Evolutionary conservation across 1,284 basidiomycete species (phyloP).

Genomic region (Stereum hirsutum): DNA sequence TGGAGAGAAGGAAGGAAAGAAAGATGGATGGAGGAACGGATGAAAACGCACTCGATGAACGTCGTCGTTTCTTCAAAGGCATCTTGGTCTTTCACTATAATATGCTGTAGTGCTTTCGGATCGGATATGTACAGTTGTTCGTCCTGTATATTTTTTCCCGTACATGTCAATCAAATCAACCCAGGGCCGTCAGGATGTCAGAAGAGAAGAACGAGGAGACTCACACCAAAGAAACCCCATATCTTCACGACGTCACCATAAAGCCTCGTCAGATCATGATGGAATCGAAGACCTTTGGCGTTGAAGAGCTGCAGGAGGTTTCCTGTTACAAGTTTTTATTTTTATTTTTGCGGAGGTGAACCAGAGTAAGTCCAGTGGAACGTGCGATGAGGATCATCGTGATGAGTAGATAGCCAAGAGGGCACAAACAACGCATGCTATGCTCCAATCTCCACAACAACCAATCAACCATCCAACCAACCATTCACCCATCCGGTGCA

Average conservation of each 20-base stretch:
- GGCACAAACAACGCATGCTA: too few species aligned
- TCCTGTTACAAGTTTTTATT: too few species aligned
- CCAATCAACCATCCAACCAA: too few species aligned
- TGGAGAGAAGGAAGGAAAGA: neutral
- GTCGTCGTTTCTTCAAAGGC: slow-evolving; percentile 14
- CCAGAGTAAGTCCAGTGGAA: too few species aligned
- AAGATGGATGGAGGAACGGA: neutral
- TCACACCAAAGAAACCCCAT: slow-evolving; percentile 42
- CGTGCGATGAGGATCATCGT: too few species aligned
- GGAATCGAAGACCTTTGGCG: slow-evolving; percentile 36
- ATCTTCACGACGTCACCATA: slow-evolving; percentile 42
- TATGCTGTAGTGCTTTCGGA: slow-evolving; percentile 16
- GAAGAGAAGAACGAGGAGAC: slow-evolving; percentile 7
- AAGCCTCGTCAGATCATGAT: slow-evolving; percentile 27
- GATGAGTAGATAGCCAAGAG: too few species aligned
- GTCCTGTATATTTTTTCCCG: slow-evolving; percentile 10
- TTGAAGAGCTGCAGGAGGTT: slow-evolving; percentile 30
- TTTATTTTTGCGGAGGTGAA: too few species aligned
- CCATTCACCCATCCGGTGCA: too few species aligned
- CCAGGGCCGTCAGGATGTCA: neutral
- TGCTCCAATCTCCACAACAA: too few species aligned
- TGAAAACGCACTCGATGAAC: slow-evolving; percentile 32
- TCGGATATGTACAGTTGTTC: slow-evolving; percentile 17
- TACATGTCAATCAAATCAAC: neutral
- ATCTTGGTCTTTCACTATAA: slow-evolving; percentile 19